Evolutionary conservation across 495 filamentous ascomycete genomes (phyloP).

Genomic region (Massariosphaeria phaeospora): DNA sequence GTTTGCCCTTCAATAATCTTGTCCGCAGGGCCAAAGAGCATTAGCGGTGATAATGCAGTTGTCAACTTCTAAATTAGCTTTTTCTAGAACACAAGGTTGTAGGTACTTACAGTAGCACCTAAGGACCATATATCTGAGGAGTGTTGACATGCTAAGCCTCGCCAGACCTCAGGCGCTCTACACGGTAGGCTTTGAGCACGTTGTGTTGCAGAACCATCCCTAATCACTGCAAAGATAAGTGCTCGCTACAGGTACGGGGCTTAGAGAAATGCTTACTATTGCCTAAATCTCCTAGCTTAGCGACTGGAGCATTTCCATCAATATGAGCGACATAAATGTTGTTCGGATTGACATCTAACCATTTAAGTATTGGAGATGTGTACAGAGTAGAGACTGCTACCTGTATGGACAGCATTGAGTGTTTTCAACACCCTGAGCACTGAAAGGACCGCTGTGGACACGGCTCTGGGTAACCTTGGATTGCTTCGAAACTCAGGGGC

Average conservation of each 20-base stretch:
- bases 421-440: slow-evolving; percentile 23
- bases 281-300: slow-evolving; percentile 34
- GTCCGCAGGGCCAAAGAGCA: slow-evolving; percentile 29
- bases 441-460: slow-evolving; percentile 18
- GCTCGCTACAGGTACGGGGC: slow-evolving; percentile 2
- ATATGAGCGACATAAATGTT: slow-evolving; percentile 31
- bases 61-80: slow-evolving; percentile 17
- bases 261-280: slow-evolving; percentile 26
- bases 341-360: slow-evolving; percentile 31
- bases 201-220: slow-evolving; percentile 32
- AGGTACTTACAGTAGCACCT: slow-evolving; percentile 31
- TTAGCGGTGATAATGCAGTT: slow-evolving; percentile 7
- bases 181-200: slow-evolving; percentile 29
- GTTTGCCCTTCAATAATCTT: slow-evolving; percentile 29
- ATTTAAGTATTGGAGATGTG: slow-evolving; percentile 17
- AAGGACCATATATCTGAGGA: slow-evolving; percentile 36
- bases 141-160: slow-evolving; percentile 33
- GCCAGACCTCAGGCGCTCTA: slow-evolving; percentile 36
- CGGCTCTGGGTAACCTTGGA: slow-evolving; percentile 22
- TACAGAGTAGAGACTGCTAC: slow-evolving; percentile 3
- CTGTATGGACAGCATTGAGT: slow-evolving; percentile 19
- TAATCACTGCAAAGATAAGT: slow-evolving; percentile 27
- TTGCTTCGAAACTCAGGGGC: slow-evolving; percentile 19
- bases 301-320: slow-evolving; percentile 26
- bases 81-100: slow-evolving; percentile 11